Conservation (phyloP, 768 basidiomycete species). For the Leccinellum luteum region DNA sequence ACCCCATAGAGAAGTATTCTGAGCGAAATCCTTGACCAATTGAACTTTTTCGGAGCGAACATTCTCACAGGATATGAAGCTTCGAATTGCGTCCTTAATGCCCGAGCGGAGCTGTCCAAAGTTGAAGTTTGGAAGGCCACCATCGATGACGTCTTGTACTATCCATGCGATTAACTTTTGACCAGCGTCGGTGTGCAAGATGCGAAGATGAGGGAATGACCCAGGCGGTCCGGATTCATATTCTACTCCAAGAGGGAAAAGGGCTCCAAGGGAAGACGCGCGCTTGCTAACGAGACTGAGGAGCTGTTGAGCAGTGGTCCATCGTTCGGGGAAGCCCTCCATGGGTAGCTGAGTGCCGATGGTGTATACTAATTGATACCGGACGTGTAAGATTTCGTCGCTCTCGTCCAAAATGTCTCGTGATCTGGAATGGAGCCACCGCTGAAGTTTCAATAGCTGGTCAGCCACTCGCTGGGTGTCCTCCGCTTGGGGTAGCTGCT, state of each 20-base stretch:
- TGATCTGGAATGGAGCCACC: conserved; percentile 18
- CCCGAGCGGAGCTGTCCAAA: background rate
- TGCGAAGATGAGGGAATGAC: conserved; percentile 12
- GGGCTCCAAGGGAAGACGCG: background rate
- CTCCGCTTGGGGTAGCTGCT: conserved; percentile 11
- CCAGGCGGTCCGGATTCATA: conserved; percentile 1
- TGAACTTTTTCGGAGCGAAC: background rate
- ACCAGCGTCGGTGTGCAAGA: conserved; percentile 10
- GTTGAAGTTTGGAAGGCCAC: background rate
- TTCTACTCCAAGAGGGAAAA: conserved; percentile 10
- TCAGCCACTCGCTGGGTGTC: conserved; percentile 11
- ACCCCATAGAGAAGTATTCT: background rate
- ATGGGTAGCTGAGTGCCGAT: conserved; percentile 23
- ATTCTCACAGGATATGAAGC: conserved; percentile 8
- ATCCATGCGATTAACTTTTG: conserved; percentile 3
- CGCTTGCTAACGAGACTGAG: background rate
- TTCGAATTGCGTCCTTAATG: background rate
- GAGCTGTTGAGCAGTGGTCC: background rate
- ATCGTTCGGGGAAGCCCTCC: background rate
- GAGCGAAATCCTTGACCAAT: background rate
- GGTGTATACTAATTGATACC: conserved; percentile 50
- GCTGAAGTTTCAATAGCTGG: conserved; percentile 19
- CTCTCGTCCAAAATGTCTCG: conserved; percentile 6
- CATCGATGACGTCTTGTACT: background rate
- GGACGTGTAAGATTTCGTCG: conserved; percentile 42